phyloP scores from a whole-genome alignment of 176 grass and related monocot genomes.

The Zea luxurians region DNA sequence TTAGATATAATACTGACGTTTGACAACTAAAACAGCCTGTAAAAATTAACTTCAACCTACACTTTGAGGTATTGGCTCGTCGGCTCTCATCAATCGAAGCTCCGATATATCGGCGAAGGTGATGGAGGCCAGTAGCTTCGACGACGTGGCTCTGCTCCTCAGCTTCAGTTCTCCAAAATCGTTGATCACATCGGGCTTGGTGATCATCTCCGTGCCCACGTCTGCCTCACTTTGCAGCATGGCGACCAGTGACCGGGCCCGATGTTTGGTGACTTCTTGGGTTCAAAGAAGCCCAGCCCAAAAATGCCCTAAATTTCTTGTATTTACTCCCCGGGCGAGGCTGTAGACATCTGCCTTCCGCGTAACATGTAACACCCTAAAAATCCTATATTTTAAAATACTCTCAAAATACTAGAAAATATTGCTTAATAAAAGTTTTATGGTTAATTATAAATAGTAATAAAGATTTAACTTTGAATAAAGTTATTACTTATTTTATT shows the following conservation, averaged over 20 bases:
- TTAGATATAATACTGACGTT: too few species aligned
- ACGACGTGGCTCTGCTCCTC: constrained; percentile 46
- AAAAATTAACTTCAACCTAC: too few species aligned
- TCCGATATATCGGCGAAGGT: constrained; percentile 57
- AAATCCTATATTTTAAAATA: too few species aligned
- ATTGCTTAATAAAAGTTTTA: too few species aligned
- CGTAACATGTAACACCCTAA: constrained; percentile 45
- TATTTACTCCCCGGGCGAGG: background rate
- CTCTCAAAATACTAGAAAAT: too few species aligned
- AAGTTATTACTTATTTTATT: too few species aligned
- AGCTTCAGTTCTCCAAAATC: constrained; percentile 65
- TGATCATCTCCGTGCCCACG: constrained; percentile 50
- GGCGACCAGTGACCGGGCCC: background rate
- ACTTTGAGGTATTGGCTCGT: too few species aligned
- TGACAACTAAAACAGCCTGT: too few species aligned
- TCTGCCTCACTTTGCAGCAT: constrained; percentile 62
- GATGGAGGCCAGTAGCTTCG: constrained; percentile 53
- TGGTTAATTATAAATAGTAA: too few species aligned
- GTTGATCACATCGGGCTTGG: constrained; percentile 61
- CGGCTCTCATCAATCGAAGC: constrained; percentile 23
- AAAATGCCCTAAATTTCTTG: too few species aligned
- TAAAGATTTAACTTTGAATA: too few species aligned
- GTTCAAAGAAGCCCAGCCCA: constrained; percentile 68
- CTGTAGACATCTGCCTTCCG: constrained; percentile 80
- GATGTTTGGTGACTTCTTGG: constrained; percentile 53